These are phyloP conservation scores for Erythrophleum ivorense DNA, from an alignment of 331 rosid genomes.

Conservation along the genomic window DNA sequence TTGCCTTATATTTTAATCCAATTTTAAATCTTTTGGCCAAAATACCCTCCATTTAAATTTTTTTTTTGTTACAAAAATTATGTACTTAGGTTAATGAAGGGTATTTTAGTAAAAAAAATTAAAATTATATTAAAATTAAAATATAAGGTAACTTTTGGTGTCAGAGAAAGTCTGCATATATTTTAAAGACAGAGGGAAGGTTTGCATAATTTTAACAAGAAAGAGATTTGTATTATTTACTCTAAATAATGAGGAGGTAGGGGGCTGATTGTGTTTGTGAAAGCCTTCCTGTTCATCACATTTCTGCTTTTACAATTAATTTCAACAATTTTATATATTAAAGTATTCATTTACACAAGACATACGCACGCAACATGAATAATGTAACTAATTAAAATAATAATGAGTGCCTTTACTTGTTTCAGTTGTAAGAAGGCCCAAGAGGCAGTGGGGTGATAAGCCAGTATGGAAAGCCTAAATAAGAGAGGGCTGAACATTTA, in stretches of 20 bases:
- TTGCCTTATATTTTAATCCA: not conserved
- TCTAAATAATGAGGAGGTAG: not conserved
- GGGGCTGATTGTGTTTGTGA: too few relatives aligned
- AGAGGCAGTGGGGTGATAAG: not conserved
- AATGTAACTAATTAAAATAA: not conserved
- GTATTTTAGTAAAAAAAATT: not conserved
- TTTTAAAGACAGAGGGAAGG: not conserved
- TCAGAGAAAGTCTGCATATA: not conserved
- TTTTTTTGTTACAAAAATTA: not conserved
- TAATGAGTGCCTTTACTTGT: not conserved
- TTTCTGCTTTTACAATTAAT: too few relatives aligned
- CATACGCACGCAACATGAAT: not conserved
- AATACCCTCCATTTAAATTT: not conserved
- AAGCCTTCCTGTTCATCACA: too few relatives aligned
- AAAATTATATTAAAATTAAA: not conserved
- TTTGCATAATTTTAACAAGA: not conserved
- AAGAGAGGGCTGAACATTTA: not conserved
- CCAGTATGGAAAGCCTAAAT: conserved; percentile 11
- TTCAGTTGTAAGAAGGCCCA: conserved; percentile 2
- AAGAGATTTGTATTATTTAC: not conserved
- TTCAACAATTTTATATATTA: too few relatives aligned
- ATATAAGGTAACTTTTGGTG: not conserved
- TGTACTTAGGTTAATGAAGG: not conserved
- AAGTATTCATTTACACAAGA: not conserved
- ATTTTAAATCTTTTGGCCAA: not conserved